phyloP scores from a whole-genome alignment of 768 basidiomycete species.

The Phlebiopsis flavidoalba region DNA sequence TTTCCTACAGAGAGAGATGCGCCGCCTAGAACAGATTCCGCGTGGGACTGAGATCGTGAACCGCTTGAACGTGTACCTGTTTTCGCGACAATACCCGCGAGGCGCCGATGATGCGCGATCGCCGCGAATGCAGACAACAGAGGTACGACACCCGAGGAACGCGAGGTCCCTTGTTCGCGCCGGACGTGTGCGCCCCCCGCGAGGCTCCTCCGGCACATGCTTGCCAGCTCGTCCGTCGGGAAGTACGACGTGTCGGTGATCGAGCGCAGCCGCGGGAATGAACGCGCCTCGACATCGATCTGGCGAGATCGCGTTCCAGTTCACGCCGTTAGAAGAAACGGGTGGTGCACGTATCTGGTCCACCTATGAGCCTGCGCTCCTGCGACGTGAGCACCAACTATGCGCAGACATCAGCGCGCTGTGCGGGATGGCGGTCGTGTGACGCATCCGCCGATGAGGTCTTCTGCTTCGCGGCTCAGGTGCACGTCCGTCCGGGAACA shows the following conservation, averaged over 20 bases:
- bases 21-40: constrained; percentile 36
- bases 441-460: constrained; percentile 74
- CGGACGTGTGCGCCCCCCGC: constrained; percentile 32
- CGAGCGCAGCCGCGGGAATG: constrained; percentile 90
- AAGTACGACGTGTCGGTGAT: constrained; percentile 98
- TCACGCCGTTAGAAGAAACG: constrained; percentile 96
- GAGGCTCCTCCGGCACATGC: constrained; percentile 53
- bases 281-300: constrained; percentile 93
- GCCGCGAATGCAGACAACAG: background rate
- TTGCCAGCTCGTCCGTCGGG: constrained; percentile 92
- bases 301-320: constrained; percentile 84
- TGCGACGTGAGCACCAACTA: background rate
- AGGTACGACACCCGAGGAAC: constrained; percentile 45
- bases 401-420: no score
- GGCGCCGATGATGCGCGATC: background rate
- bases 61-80: constrained; percentile 76
- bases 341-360: constrained; percentile 89
- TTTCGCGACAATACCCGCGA: constrained; percentile 1
- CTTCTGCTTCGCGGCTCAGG: constrained; percentile 86
- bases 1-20: no score
- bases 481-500: constrained; percentile 94
- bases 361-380: constrained; percentile 53
- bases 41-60: constrained; percentile 61
- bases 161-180: constrained; percentile 52
- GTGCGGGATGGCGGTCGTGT: background rate